phyloP scores from a whole-genome alignment of 805 yeast species.

The Metschnikowia dekortorum region DNA sequence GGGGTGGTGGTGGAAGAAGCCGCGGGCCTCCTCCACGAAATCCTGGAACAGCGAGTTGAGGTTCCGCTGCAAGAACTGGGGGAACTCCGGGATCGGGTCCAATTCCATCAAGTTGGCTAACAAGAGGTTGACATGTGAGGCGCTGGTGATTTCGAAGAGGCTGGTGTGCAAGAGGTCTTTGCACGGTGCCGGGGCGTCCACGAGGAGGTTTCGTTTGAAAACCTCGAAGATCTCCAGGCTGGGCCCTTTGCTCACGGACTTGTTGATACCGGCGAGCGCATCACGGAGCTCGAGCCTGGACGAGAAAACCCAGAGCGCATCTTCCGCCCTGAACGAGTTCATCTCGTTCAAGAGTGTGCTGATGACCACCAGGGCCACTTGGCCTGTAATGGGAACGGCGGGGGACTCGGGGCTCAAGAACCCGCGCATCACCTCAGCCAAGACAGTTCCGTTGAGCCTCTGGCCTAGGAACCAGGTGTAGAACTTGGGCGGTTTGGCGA shows the following conservation, averaged over 20 bases:
- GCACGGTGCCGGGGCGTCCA: constrained; percentile 48
- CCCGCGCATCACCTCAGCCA: neutral
- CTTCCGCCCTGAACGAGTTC: constrained; percentile 19
- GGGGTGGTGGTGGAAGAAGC: constrained; percentile 7
- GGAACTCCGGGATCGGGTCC: constrained; percentile 20
- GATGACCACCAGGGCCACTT: constrained; percentile 5
- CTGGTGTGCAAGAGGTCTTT: constrained; percentile 49
- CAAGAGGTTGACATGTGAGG: constrained; percentile 43
- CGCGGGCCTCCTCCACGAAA: constrained; percentile 14
- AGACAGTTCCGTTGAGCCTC: neutral
- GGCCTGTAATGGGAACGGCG: neutral
- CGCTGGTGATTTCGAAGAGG: constrained; percentile 36
- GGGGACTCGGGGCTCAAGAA: neutral
- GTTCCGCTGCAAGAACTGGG: constrained; percentile 17
- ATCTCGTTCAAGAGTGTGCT: constrained; percentile 35
- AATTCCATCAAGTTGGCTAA: constrained; percentile 47
- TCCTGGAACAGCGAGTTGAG: constrained; percentile 11
- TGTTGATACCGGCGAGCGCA: constrained; percentile 3
- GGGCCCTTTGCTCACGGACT: neutral
- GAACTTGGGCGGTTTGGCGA: constrained; percentile 18
- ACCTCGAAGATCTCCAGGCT: constrained; percentile 34
- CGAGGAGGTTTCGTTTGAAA: constrained; percentile 45
- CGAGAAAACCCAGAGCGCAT: constrained; percentile 24
- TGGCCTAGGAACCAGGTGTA: constrained; percentile 13
- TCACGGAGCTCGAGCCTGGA: constrained; percentile 44